Evolutionary conservation across 1,284 basidiomycete species (phyloP).

Genomic region (Microbotryomycetes sp.): DNA sequence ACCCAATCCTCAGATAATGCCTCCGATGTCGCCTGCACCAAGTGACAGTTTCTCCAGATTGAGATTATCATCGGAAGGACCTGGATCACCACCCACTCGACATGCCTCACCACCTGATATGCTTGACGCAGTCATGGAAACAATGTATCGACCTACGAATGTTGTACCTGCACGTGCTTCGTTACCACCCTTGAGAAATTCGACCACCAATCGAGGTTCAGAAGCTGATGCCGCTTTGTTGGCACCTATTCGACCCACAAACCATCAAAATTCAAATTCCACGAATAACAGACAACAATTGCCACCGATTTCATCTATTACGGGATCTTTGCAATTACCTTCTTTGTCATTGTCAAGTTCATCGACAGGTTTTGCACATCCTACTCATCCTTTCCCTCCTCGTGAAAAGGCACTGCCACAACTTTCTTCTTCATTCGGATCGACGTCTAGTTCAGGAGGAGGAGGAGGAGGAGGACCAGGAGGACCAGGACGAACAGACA

Average conservation of each 20-base stretch:
- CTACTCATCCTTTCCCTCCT: neutral
- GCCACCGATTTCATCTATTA: slow-evolving; percentile 18
- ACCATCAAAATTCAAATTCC: too few species aligned
- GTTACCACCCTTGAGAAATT: slow-evolving; percentile 18
- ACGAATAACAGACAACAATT: neutral
- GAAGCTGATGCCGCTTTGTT: slow-evolving; percentile 27
- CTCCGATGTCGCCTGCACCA: slow-evolving; percentile 13
- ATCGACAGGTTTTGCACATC: neutral
- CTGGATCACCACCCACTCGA: neutral
- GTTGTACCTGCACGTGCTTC: slow-evolving; percentile 14
- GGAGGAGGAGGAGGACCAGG: neutral
- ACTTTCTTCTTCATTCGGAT: too few species aligned
- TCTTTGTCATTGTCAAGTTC: neutral
- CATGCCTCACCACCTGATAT: slow-evolving; percentile 7
- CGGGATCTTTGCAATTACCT: slow-evolving; percentile 1
- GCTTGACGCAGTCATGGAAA: slow-evolving; percentile 29
- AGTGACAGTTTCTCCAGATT: slow-evolving; percentile 4
- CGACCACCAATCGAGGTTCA: neutral
- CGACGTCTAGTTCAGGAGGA: neutral
- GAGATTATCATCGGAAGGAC: slow-evolving; percentile 2
- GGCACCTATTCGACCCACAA: slow-evolving; percentile 8
- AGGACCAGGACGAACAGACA: neutral
- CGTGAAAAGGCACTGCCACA: too few species aligned
- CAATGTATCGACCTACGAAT: slow-evolving; percentile 16
- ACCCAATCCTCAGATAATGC: neutral